phyloP scores from a whole-genome alignment of 169 alveolate genomes.

The Cryptosporidium tyzzeri region DNA sequence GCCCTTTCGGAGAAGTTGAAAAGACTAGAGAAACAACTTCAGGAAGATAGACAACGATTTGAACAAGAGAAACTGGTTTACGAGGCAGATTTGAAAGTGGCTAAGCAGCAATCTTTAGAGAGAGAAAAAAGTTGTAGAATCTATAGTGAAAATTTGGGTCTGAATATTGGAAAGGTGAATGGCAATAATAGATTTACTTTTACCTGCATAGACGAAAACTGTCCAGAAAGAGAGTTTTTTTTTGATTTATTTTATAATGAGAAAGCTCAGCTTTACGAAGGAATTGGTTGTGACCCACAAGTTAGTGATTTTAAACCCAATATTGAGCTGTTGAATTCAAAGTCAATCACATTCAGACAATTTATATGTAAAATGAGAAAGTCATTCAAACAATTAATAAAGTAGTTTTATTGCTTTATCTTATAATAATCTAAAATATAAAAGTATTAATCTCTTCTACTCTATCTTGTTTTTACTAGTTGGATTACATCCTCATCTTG shows the following conservation, averaged over 20 bases:
- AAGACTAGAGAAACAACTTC: slow-evolving; percentile 33
- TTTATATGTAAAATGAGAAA: slow-evolving; percentile 65
- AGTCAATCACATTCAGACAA: slow-evolving; percentile 38
- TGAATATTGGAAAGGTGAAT: slow-evolving; percentile 45
- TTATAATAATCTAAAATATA: background rate
- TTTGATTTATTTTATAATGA: slow-evolving; percentile 64
- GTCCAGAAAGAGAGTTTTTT: slow-evolving; percentile 39
- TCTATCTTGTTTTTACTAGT: slow-evolving; percentile 83
- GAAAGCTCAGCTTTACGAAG: slow-evolving; percentile 30
- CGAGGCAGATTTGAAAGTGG: slow-evolving; percentile 45
- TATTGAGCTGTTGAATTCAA: slow-evolving; percentile 26
- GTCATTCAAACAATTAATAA: slow-evolving; percentile 45
- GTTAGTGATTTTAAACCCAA: slow-evolving; percentile 8
- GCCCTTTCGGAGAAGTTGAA: slow-evolving; percentile 34
- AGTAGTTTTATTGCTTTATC: background rate
- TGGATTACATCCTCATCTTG: slow-evolving; percentile 91
- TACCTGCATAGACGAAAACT: slow-evolving; percentile 28
- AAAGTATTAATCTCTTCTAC: background rate
- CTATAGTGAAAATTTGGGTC: slow-evolving; percentile 60
- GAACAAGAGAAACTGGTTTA: slow-evolving; percentile 47
- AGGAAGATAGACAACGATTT: slow-evolving; percentile 48
- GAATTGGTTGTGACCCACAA: slow-evolving; percentile 37
- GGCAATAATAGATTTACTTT: slow-evolving; percentile 62
- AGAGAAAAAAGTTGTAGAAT: slow-evolving; percentile 68
- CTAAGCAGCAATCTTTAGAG: slow-evolving; percentile 62